These are phyloP conservation scores for Phytopythium montanum DNA, from an alignment of 352 stramenopile species.

Conservation along the genomic window DNA sequence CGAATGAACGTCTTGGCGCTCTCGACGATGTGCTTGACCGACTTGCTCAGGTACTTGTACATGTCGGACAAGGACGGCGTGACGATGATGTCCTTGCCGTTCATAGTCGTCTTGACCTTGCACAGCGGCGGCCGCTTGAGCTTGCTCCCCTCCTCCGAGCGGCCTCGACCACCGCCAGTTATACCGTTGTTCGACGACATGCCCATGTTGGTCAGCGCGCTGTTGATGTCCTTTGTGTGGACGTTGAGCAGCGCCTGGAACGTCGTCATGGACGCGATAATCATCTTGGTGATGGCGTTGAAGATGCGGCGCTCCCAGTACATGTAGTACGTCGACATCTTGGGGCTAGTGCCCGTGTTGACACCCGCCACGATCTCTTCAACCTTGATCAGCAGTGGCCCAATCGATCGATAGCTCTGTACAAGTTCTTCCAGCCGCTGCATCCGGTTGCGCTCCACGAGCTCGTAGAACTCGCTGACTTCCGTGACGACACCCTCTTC, in stretches of 20 bases:
- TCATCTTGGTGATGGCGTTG: slow-evolving; percentile 97
- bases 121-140: slow-evolving; percentile 88
- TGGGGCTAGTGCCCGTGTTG: slow-evolving; percentile 88
- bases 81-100: slow-evolving; percentile 94
- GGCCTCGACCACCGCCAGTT: slow-evolving; percentile 13
- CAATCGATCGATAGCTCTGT: slow-evolving; percentile 93
- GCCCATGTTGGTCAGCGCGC: slow-evolving; percentile 33
- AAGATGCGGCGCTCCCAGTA: slow-evolving; percentile 97
- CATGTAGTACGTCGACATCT: slow-evolving; percentile 95
- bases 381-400: slow-evolving; percentile 93
- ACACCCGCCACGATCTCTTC: slow-evolving; percentile 94
- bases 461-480: slow-evolving; percentile 93
- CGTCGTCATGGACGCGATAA: slow-evolving; percentile 93
- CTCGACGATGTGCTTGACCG: slow-evolving; percentile 93
- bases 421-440: slow-evolving; percentile 91
- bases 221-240: slow-evolving; percentile 82
- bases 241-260: slow-evolving; percentile 92
- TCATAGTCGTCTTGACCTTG: slow-evolving; percentile 93
- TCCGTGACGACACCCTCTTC: slow-evolving; percentile 87
- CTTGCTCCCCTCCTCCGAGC: slow-evolving; percentile 56
- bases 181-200: slow-evolving; percentile 21
- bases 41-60: slow-evolving; percentile 95
- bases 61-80: slow-evolving; percentile 93
- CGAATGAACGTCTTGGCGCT: slow-evolving; percentile 92
- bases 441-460: slow-evolving; percentile 90